phyloP scores from a whole-genome alignment of 768 basidiomycete genomes.

The Chiua virens region DNA sequence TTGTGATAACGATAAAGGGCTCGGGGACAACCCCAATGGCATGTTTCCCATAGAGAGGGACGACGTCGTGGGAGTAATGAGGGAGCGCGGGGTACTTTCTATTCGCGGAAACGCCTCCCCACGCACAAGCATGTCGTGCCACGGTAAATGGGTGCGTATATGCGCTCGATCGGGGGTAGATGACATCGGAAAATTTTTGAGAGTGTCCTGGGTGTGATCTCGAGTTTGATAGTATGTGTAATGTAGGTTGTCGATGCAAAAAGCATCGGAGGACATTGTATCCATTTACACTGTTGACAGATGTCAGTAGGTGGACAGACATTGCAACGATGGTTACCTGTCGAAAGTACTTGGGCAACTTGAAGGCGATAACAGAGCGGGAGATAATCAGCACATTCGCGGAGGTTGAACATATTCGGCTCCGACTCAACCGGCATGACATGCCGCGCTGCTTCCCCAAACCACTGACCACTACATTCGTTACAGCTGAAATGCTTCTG shows the following conservation, averaged over 20 bases:
- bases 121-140: background rate
- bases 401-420: slow-evolving; percentile 10
- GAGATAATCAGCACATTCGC: slow-evolving; percentile 6
- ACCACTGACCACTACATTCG: slow-evolving; percentile 1
- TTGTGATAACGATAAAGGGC: slow-evolving; percentile 22
- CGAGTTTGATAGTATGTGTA: slow-evolving; percentile 3
- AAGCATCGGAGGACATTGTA: background rate
- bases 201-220: background rate
- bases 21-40: slow-evolving; percentile 27
- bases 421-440: slow-evolving; percentile 20
- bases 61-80: slow-evolving; percentile 14
- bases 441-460: slow-evolving; percentile 16
- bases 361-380: background rate
- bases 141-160: background rate
- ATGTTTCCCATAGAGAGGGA: slow-evolving; percentile 4
- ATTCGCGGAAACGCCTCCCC: background rate
- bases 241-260: slow-evolving; percentile 5
- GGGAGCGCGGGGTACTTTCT: slow-evolving; percentile 7
- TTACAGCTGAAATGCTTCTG: slow-evolving; percentile 19
- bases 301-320: background rate
- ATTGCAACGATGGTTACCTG: slow-evolving; percentile 10
- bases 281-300: background rate
- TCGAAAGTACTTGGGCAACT: slow-evolving; percentile 4
- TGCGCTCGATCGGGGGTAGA: slow-evolving; percentile 16
- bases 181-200: background rate